These are phyloP conservation scores for Oryza meridionalis DNA, from an alignment of 176 grass and related monocot species.

Conservation along the genomic window DNA sequence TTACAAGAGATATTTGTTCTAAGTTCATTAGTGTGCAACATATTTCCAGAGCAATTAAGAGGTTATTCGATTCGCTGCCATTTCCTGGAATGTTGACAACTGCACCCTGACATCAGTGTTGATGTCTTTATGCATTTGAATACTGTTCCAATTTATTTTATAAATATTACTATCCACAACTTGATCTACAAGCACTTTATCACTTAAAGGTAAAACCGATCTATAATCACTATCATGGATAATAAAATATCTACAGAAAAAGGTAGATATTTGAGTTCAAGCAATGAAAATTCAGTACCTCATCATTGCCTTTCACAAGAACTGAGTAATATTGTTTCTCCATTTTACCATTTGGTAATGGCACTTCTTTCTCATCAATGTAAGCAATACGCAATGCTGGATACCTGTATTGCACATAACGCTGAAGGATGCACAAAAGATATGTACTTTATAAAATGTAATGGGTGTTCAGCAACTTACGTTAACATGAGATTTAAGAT, in stretches of 20 bases:
- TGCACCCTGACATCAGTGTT: not conserved
- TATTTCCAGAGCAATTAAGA: conserved; percentile 11
- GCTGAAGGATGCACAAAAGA: conserved; percentile 28
- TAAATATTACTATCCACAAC: conserved; percentile 1
- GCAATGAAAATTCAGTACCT: conserved; percentile 57
- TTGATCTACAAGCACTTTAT: not conserved
- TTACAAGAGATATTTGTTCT: not conserved
- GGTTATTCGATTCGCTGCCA: conserved; percentile 1
- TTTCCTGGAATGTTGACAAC: conserved; percentile 27
- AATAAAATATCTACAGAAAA: conserved; percentile 4
- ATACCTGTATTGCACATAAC: conserved; percentile 53
- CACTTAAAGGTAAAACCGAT: conserved; percentile 6
- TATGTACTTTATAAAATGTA: conserved; percentile 28
- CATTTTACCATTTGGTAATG: conserved; percentile 45
- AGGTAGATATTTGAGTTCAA: conserved; percentile 35
- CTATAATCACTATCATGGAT: not conserved
- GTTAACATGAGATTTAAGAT: conserved; percentile 75
- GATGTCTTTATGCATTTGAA: conserved; percentile 13
- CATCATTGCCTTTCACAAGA: conserved; percentile 81
- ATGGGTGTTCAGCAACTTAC: conserved; percentile 40
- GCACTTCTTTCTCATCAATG: conserved; percentile 70
- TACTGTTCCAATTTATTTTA: conserved; percentile 26
- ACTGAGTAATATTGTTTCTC: conserved; percentile 74
- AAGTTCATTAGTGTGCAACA: conserved; percentile 16
- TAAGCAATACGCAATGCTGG: conserved; percentile 76